Percentiles rank a stretch among this genome's conserved stretches.
Evolutionary conservation across 345 rosid species (phyloP).

Genomic region (Noccaea bulbosa): DNA sequence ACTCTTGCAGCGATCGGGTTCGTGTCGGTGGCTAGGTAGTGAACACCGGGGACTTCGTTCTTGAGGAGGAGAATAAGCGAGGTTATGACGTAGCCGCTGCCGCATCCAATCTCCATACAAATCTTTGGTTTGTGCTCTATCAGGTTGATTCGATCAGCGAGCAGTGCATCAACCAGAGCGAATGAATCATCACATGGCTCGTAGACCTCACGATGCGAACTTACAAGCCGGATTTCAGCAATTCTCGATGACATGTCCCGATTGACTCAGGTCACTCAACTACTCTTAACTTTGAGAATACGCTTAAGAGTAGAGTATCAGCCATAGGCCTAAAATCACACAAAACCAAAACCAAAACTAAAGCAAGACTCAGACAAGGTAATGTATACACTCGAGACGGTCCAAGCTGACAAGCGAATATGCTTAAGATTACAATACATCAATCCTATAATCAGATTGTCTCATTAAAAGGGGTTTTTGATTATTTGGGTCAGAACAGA

Average conservation of each 20-base stretch:
- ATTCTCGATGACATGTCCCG: conserved; percentile 50
- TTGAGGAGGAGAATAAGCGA: conserved; percentile 77
- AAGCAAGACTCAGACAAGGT: neutral
- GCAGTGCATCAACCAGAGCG: conserved; percentile 84
- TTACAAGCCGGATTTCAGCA: conserved; percentile 77
- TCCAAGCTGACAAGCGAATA: conserved; percentile 1
- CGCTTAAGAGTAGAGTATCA: no score
- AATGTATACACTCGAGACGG: neutral
- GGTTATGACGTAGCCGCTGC: conserved; percentile 86
- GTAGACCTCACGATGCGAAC: conserved; percentile 86
- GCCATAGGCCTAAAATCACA: no score
- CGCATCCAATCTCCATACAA: conserved; percentile 84
- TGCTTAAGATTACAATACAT: neutral
- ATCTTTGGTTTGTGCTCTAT: conserved; percentile 63
- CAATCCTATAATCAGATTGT: neutral
- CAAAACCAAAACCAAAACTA: no score
- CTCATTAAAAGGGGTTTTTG: neutral
- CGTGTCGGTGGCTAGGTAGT: conserved; percentile 69
- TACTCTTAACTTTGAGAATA: neutral
- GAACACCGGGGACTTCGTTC: conserved; percentile 45
- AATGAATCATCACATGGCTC: conserved; percentile 97
- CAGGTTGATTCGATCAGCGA: conserved; percentile 63
- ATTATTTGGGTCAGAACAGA: neutral
- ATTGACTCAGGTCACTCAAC: neutral
- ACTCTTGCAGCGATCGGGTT: conserved; percentile 67